Percentiles rank a stretch among this genome's conserved stretches.
phyloP scores from a whole-genome alignment of 768 basidiomycete genomes.

The Amanita brunnescens region DNA sequence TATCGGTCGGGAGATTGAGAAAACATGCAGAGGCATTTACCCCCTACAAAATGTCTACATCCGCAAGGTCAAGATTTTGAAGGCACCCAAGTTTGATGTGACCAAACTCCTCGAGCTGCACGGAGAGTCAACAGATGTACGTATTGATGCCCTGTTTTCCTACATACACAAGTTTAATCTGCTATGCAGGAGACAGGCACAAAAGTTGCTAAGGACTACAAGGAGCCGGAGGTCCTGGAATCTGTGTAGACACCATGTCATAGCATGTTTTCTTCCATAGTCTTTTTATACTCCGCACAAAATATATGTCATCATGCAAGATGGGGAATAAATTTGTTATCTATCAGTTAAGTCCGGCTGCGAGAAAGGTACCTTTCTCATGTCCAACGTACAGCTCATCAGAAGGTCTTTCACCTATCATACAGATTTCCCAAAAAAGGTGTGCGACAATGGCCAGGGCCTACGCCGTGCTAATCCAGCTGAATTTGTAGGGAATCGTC shows the following conservation, averaged over 20 bases:
- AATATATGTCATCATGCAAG: constrained; percentile 16
- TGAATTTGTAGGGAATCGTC: constrained; percentile 68
- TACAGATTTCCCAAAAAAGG: constrained; percentile 88
- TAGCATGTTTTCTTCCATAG: constrained; percentile 25
- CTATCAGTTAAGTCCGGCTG: background rate
- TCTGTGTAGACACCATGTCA: constrained; percentile 63
- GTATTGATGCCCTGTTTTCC: constrained; percentile 23
- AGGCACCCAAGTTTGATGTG: constrained; percentile 94
- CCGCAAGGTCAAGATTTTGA: constrained; percentile 98
- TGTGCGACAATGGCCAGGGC: constrained; percentile 19
- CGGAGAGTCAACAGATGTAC: constrained; percentile 87
- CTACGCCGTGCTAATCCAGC: background rate
- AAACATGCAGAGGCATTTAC: constrained; percentile 93
- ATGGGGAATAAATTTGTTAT: background rate
- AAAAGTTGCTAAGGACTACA: constrained; percentile 91
- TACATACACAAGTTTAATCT: constrained; percentile 7
- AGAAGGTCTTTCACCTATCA: constrained; percentile 50
- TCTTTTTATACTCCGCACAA: constrained; percentile 18
- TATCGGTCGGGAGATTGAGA: constrained; percentile 99
- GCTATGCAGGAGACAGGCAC: constrained; percentile 79
- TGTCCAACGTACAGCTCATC: constrained; percentile 74
- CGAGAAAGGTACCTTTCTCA: constrained; percentile 17
- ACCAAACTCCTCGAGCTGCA: constrained; percentile 95
- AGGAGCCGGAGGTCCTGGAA: constrained; percentile 92
- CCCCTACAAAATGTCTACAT: constrained; percentile 98